Evolutionary conservation across 2,329 filamentous ascomycete genomes (phyloP).

Genomic region (Ceratocystis variospora): DNA sequence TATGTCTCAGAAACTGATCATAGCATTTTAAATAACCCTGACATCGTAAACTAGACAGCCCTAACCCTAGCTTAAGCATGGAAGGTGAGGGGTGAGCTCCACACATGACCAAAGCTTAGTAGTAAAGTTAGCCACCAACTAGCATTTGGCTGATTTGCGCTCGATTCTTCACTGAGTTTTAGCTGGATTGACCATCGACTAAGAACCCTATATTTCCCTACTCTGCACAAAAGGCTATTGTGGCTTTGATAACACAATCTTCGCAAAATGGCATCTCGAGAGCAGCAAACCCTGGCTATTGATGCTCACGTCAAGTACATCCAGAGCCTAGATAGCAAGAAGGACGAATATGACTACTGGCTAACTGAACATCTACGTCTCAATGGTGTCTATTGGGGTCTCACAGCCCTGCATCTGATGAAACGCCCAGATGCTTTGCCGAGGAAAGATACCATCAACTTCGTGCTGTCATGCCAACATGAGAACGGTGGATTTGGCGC

Average conservation of each 20-base stretch:
- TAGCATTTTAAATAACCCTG: background rate
- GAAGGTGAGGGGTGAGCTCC: background rate
- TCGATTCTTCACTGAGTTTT: too few relatives aligned
- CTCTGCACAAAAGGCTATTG: too few relatives aligned
- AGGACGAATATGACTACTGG: slow-evolving; percentile 95
- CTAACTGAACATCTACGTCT: slow-evolving; percentile 91
- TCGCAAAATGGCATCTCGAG: slow-evolving; percentile 21
- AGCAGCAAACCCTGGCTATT: slow-evolving; percentile 35
- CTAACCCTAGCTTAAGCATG: background rate
- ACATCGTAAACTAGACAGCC: background rate
- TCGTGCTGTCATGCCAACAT: slow-evolving; percentile 89
- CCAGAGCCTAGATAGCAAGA: slow-evolving; percentile 77
- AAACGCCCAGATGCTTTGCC: slow-evolving; percentile 69
- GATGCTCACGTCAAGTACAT: slow-evolving; percentile 77
- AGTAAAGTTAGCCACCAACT: too few relatives aligned
- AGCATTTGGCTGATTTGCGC: too few relatives aligned
- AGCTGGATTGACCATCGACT: too few relatives aligned
- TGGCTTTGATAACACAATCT: background rate
- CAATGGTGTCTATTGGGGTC: slow-evolving; percentile 92
- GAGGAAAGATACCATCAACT: slow-evolving; percentile 68
- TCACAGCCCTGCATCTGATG: slow-evolving; percentile 77
- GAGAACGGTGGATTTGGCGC: slow-evolving; percentile 84
- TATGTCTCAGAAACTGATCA: background rate
- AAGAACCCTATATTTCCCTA: too few relatives aligned
- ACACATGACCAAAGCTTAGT: too few relatives aligned